These are phyloP conservation scores for Neocucurbitaria cava DNA, from an alignment of 2,329 filamentous ascomycete species.

Conservation along the genomic window DNA sequence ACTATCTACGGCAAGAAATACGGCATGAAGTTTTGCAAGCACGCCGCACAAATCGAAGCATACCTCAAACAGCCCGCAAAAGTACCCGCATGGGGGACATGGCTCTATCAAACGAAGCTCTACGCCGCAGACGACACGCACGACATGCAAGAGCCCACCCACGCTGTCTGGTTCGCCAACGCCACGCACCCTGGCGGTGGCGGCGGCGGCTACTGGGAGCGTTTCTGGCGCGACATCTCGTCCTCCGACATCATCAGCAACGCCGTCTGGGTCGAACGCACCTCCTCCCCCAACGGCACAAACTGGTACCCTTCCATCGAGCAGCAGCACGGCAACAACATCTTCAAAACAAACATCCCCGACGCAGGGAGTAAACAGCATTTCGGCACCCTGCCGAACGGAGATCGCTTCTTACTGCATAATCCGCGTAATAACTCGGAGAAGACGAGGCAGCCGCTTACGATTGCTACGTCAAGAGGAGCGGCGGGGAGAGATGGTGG, in stretches of 20 bases:
- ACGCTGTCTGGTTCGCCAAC: slow-evolving; percentile 16
- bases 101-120: slow-evolving; percentile 18
- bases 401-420: slow-evolving; percentile 13
- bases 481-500: too few relatives aligned
- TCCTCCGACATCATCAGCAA: slow-evolving; percentile 12
- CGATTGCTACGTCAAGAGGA: slow-evolving; percentile 15
- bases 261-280: slow-evolving; percentile 17
- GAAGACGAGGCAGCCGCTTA: slow-evolving; percentile 13
- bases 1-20: slow-evolving; percentile 18
- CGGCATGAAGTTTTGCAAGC: slow-evolving; percentile 19
- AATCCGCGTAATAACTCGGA: slow-evolving; percentile 18
- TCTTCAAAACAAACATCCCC: slow-evolving; percentile 18
- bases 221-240: slow-evolving; percentile 20
- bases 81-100: slow-evolving; percentile 18
- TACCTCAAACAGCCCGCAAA: slow-evolving; percentile 15
- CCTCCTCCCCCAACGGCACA: slow-evolving; percentile 1
- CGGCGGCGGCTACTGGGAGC: slow-evolving; percentile 17
- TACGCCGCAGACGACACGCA: slow-evolving; percentile 15
- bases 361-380: slow-evolving; percentile 20
- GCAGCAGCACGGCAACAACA: slow-evolving; percentile 12
- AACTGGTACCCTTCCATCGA: slow-evolving; percentile 14
- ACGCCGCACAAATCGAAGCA: slow-evolving; percentile 16
- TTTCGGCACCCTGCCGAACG: slow-evolving; percentile 9
- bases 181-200: too few relatives aligned
- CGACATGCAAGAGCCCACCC: slow-evolving; percentile 20